phyloP scores from a whole-genome alignment of 441 rosid genomes.

The Euphorbia corollata region DNA sequence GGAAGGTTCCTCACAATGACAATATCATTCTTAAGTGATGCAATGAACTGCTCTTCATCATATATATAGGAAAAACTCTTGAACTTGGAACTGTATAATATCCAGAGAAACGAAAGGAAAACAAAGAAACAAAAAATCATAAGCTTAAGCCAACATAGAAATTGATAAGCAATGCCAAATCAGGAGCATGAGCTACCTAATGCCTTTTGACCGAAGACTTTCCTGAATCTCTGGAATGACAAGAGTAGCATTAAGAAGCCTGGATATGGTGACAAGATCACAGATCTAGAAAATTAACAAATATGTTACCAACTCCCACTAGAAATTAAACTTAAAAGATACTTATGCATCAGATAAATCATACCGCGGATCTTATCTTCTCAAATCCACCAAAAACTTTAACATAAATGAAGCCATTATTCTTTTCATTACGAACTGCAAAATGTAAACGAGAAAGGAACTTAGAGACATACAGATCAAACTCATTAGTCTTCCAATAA shows the following conservation, averaged over 20 bases:
- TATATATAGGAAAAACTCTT: slow-evolving; percentile 93
- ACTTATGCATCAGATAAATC: slow-evolving; percentile 25
- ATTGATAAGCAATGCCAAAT: slow-evolving; percentile 17
- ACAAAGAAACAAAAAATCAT: slow-evolving; percentile 15
- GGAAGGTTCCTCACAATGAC: slow-evolving; percentile 65
- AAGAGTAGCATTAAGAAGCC: slow-evolving; percentile 99
- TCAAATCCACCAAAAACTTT: slow-evolving; percentile 93
- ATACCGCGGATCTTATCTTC: slow-evolving; percentile 82
- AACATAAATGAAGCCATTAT: slow-evolving; percentile 75
- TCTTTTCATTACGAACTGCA: slow-evolving; percentile 56
- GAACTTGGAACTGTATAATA: slow-evolving; percentile 59
- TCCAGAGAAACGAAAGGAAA: slow-evolving; percentile 6
- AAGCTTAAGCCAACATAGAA: slow-evolving; percentile 16
- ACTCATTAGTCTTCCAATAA: slow-evolving; percentile 10
- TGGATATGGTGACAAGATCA: slow-evolving; percentile 99
- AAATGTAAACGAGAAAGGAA: slow-evolving; percentile 9
- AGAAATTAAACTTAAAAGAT: slow-evolving; percentile 21
- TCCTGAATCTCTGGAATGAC: slow-evolving; percentile 99
- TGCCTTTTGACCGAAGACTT: slow-evolving; percentile 76
- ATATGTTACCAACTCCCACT: slow-evolving; percentile 44
- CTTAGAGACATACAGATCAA: slow-evolving; percentile 13
- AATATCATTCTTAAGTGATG: slow-evolving; percentile 77
- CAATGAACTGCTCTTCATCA: slow-evolving; percentile 89
- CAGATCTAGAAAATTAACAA: slow-evolving; percentile 89
- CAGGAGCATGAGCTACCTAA: slow-evolving; percentile 52